phyloP scores from a whole-genome alignment of 192 early-diverging fungal genomes.

The Nowakowskiella sp. region DNA sequence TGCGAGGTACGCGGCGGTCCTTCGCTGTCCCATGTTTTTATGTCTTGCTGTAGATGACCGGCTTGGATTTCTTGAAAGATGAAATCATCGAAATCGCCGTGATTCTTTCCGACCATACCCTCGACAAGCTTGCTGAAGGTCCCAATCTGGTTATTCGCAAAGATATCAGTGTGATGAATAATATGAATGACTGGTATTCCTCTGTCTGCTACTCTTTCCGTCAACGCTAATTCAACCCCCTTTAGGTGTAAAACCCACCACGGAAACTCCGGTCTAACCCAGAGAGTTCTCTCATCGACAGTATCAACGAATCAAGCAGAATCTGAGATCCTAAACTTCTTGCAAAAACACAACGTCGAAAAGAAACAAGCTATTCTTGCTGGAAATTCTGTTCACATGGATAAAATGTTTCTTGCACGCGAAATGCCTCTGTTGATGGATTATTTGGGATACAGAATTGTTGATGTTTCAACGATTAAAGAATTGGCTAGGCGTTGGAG shows the following conservation, averaged over 20 bases:
- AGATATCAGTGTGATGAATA: conserved; percentile 54
- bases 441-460: conserved; percentile 70
- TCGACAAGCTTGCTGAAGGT: conserved; percentile 68
- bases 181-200: conserved; percentile 80
- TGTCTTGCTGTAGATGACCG: conserved; percentile 56
- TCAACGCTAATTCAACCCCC: background rate
- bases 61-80: conserved; percentile 50
- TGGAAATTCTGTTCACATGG: conserved; percentile 90
- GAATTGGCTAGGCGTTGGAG: conserved; percentile 81
- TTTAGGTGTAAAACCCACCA: conserved; percentile 66
- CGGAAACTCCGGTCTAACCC: conserved; percentile 72
- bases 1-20: conserved; percentile 43
- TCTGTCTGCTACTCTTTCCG: background rate
- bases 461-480: conserved; percentile 87
- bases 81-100: conserved; percentile 84
- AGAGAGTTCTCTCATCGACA: conserved; percentile 58
- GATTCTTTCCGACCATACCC: conserved; percentile 79
- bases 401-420: conserved; percentile 72
- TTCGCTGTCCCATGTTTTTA: background rate
- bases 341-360: conserved; percentile 60
- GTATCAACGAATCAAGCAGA: conserved; percentile 64
- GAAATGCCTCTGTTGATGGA: conserved; percentile 71
- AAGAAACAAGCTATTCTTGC: conserved; percentile 63
- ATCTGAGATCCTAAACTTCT: conserved; percentile 59
- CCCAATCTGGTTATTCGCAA: conserved; percentile 22